Evolutionary conservation across 1,139 yeast species (phyloP).

Genomic region (Scheffersomyces illinoinensis): DNA sequence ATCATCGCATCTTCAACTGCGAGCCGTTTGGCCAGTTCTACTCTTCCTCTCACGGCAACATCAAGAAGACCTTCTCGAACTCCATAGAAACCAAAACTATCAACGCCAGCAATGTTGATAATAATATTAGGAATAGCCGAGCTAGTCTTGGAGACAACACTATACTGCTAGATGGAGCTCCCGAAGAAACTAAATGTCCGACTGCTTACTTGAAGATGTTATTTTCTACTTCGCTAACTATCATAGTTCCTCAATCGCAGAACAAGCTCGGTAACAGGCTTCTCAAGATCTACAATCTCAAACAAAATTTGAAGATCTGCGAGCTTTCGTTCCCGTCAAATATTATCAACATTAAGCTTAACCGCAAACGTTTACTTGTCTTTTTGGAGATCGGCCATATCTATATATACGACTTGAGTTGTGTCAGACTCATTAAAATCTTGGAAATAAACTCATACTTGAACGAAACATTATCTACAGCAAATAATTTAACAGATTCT

Average conservation of each 20-base stretch:
- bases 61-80: background rate
- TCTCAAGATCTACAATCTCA: slow-evolving; percentile 64
- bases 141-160: background rate
- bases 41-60: slow-evolving; percentile 15
- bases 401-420: slow-evolving; percentile 70
- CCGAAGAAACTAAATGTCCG: slow-evolving; percentile 16
- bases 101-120: background rate
- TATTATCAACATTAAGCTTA: slow-evolving; percentile 62
- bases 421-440: slow-evolving; percentile 66
- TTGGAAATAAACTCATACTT: slow-evolving; percentile 45
- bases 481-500: background rate
- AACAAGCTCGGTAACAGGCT: slow-evolving; percentile 49
- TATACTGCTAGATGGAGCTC: background rate
- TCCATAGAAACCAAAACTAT: background rate
- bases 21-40: slow-evolving; percentile 52
- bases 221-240: slow-evolving; percentile 68
- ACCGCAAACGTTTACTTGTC: slow-evolving; percentile 65
- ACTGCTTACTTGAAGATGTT: slow-evolving; percentile 55
- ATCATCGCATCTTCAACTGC: slow-evolving; percentile 44
- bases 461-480: background rate
- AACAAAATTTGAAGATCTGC: slow-evolving; percentile 67
- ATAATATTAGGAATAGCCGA: background rate
- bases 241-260: slow-evolving; percentile 53
- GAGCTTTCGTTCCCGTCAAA: slow-evolving; percentile 68
- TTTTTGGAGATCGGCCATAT: slow-evolving; percentile 62